These are phyloP conservation scores for Cyclostephanos invisitatus DNA, from an alignment of 108 stramenopile genomes.

Conservation along the genomic window DNA sequence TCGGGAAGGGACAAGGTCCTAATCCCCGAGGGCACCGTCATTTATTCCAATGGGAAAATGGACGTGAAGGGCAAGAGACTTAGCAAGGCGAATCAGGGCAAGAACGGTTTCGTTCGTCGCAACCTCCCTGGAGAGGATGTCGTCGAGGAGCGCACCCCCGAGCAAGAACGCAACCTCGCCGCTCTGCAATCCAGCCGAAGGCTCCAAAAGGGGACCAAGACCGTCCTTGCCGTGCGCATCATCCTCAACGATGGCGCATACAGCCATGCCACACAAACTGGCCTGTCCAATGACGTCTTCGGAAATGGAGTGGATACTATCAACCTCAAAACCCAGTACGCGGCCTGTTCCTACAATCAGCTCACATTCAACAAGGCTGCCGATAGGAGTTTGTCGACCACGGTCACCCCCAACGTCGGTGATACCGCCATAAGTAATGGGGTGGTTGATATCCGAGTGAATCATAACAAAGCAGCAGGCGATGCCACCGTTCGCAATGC, in stretches of 20 bases:
- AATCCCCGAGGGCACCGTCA: not conserved
- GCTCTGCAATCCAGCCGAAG: not conserved
- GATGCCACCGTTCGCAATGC: not conserved
- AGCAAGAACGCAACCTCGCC: constrained; percentile 3
- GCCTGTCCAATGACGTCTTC: constrained; percentile 41
- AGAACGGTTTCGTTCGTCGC: not conserved
- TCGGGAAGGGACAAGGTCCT: not conserved
- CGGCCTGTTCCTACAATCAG: constrained; percentile 50
- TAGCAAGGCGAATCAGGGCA: too few species aligned
- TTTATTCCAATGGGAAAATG: not conserved
- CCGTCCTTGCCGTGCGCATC: constrained; percentile 46
- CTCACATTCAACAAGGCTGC: constrained; percentile 30
- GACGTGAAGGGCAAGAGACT: constrained; percentile 6
- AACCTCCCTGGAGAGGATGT: not conserved
- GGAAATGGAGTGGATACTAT: constrained; percentile 40
- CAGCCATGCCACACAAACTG: constrained; percentile 12
- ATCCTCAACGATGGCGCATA: constrained; percentile 27
- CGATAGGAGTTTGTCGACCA: not conserved
- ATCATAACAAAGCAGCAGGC: constrained; percentile 9
- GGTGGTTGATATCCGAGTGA: constrained; percentile 27
- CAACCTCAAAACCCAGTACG: constrained; percentile 47
- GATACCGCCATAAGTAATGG: constrained; percentile 15
- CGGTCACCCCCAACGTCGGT: not conserved
- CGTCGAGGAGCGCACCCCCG: not conserved
- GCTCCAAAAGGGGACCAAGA: constrained; percentile 1